phyloP scores from a whole-genome alignment of 2,329 filamentous ascomycete genomes.

The Hypoxylon sp. region DNA sequence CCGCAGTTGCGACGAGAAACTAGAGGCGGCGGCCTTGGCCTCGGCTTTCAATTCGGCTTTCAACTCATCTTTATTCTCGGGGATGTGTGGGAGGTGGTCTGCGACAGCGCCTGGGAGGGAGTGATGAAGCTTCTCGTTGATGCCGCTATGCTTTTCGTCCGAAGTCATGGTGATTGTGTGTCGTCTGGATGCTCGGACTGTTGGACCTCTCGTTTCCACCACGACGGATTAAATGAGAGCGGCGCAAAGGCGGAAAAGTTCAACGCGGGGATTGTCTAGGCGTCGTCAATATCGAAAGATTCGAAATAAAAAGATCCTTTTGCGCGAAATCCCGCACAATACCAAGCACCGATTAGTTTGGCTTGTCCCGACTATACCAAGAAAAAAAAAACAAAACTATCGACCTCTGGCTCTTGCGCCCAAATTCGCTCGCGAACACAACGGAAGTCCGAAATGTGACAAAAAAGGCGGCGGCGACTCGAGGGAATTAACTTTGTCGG shows the following conservation, averaged over 20 bases:
- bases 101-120: conserved; percentile 56
- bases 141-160: conserved; percentile 46
- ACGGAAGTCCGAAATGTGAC: conserved; percentile 28
- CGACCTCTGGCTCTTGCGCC: conserved; percentile 21
- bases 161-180: conserved; percentile 48
- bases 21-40: conserved; percentile 57
- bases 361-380: conserved; percentile 7
- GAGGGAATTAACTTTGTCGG: conserved; percentile 25
- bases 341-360: background rate
- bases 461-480: conserved; percentile 1
- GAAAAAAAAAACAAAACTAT: background rate
- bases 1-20: conserved; percentile 71
- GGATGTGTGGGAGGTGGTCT: conserved; percentile 60
- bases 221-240: too few species aligned
- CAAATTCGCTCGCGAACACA: conserved; percentile 18
- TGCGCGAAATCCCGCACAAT: conserved; percentile 29
- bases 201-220: background rate
- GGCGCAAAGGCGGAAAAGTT: background rate
- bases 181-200: background rate
- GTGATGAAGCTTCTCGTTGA: conserved; percentile 55
- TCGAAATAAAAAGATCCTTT: conserved; percentile 8
- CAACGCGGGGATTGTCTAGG: background rate
- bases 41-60: conserved; percentile 61
- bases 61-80: conserved; percentile 62
- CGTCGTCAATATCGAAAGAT: background rate